These are phyloP conservation scores for Microstegium vimineum DNA, from an alignment of 176 grass and related monocot genomes.

Conservation along the genomic window DNA sequence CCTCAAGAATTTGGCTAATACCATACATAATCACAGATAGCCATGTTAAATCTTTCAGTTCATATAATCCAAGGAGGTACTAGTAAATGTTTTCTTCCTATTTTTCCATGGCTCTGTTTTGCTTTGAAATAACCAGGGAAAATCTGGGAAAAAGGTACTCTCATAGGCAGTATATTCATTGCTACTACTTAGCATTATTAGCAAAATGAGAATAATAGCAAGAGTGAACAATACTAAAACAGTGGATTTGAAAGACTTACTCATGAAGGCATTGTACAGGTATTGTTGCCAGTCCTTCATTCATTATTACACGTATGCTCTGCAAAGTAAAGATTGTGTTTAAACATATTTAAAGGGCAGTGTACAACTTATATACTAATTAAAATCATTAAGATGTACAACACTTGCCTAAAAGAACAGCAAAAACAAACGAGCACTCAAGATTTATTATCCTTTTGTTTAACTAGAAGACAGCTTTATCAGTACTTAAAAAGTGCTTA, in stretches of 20 bases:
- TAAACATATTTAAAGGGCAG: slow-evolving; percentile 4
- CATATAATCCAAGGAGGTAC: neutral
- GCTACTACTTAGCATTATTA: neutral
- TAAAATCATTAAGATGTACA: neutral
- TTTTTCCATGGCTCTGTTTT: neutral
- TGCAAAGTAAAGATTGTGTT: slow-evolving; percentile 51
- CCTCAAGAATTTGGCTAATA: neutral
- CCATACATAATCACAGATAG: neutral
- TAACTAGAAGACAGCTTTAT: slow-evolving; percentile 12
- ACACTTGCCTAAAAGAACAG: neutral
- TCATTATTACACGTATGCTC: slow-evolving; percentile 97
- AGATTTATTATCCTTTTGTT: neutral
- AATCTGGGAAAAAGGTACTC: neutral
- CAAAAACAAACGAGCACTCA: neutral
- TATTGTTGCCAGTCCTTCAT: slow-evolving; percentile 87
- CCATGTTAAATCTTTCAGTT: neutral
- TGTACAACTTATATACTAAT: slow-evolving; percentile 16
- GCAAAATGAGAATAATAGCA: neutral
- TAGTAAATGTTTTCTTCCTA: neutral
- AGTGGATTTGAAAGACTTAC: slow-evolving; percentile 48
- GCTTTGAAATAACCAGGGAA: neutral
- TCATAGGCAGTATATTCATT: neutral
- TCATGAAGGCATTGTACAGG: slow-evolving; percentile 80
- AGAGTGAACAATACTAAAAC: neutral
- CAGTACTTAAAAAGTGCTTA: neutral